Base-by-base conservation (phyloP, 2,329 filamentous ascomycete species). In the Hymenoscyphus salicellus region DNA sequence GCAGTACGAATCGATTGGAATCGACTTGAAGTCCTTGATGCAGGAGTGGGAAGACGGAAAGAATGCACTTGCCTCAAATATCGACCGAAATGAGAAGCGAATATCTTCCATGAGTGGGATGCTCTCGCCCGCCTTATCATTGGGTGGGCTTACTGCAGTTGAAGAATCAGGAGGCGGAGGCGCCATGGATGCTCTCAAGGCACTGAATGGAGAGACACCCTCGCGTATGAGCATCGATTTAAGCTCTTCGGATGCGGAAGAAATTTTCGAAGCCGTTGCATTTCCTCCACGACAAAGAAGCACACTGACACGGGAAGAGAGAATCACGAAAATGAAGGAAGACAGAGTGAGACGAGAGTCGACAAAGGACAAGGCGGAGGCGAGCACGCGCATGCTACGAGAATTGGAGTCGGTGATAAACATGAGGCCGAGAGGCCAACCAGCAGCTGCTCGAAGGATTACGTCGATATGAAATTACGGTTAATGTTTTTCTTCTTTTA, bases 1-100 rank as follows among this genome's bases (percentile, higher is more conserved):
- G 26, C 95, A 98, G 73, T 99, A 98, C 77, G 95, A 99, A 63
- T 94, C 93, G 4, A 96, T 99, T 68, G 95, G 95, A 2, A 83
- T 88, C 30, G 95, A 99, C 73, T 83, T 99, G 55, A 89, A 89
- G 75, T 85, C 89, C 55, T 80, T 97, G 59, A 87, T 93, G 77
- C 84, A 90, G 68, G 90, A 92, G 68, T 97, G 93, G 93, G 92
- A 96, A 72, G 86, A 89, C 61, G 95, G 94, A 60, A 94, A 91
- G 76, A 85, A 89, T n/a, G 88, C 92, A 5, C 81, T 99, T 61
- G 88, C 92, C 57, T 86, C 87, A 62, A 93, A 90, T 70, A 90
- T 97, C 73, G 89, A 95, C 76, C 87, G 89, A 65, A 92, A 93
- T 74, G 89, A 92, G 76, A 88, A 89, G 75, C 82, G 87, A 41